Evolutionary conservation across 495 filamentous ascomycete genomes (phyloP), one percentile per base, ranked within the genome.

Genomic region (Physcia stellaris): DNA sequence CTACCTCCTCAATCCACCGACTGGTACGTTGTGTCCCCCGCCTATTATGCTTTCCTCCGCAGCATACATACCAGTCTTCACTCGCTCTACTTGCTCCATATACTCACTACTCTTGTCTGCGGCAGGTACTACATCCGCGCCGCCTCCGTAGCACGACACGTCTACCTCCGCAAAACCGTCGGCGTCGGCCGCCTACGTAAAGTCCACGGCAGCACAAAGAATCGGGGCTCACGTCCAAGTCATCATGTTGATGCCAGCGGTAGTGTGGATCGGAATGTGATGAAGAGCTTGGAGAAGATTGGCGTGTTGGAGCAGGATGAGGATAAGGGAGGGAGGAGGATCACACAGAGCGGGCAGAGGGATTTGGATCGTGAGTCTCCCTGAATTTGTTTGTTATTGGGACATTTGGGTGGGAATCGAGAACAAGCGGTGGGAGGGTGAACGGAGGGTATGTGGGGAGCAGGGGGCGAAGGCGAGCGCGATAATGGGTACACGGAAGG

Each of bases 161-260:
- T 96, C 73, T 98, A 98, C 73, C 76, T 98, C 63, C 79, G 90
- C 66, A 96, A 96, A 73, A 94, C 87, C 55, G 87, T 98, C 58
- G 90, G 90, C 71, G 87, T 98, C 43, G 83, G 83, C 59, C 83
- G 86, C 53, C 71, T 94, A 50, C 77, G 79, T 57, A 90, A 88
- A 66, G 83, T 83, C 42, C 90, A 98, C 71, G 90, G 90, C 58
- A 81, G 71, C 47, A 79, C 80, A 67, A 94, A 94, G 78, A 98
- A 98, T 77, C 86, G 90, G 57, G 90, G 90, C 50, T 73, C 75
- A 50, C 75, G 84, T 52, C 90, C 90, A 53, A 79, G 75, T 37
- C 81, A 95, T 66, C 90, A 98, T 75, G 86, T 94, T 58, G 81
- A 95, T 61, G 90, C 87, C 61, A 82, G 75, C 55, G 90, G 90